Base-by-base conservation (phyloP, 768 basidiomycete species). In the Leccinum ochraceum region DNA sequence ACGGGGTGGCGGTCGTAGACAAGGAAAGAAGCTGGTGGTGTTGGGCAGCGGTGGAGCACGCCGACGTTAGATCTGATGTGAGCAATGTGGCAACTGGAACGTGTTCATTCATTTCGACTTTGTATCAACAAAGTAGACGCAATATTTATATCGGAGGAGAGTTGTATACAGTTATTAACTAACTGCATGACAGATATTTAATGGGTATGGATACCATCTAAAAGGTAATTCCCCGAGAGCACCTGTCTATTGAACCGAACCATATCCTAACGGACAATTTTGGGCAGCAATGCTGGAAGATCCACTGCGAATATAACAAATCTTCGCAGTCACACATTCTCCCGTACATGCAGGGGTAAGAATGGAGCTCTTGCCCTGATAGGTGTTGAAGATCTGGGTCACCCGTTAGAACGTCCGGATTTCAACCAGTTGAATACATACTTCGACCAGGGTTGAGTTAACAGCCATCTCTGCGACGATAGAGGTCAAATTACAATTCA, bases 281-380 rank as follows among this genome's bases (percentile, higher is more conserved):
- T 84, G 74, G 61, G 67, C 69, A 20, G 82, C 86, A 58, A 92
- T 78, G 26, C 80, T 77, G 2, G 82, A 82, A 44, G 89, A 90
- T 24, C 87, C 90, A 67, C 88, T 90, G 28, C 90, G 82, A 17
- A 90, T 87, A 65, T 90, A 90, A 68, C 88, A 91, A 48, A 92
- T 85, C 73, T 83, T 90, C 24, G 90, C 90, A 1, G 70, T 61
- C n/a, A 77, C 68, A 65, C 90, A 92, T 16, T 80, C 78, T 17
- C 81, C 85, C 0, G 81, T 84, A 71, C 90, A 92, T 13, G 84
- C 59, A 16, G 74, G 67, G 22, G 81, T 80, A 32, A 74, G 77
- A 32, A 85, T 71, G 6, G 88, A 88, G 58, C 79, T 78, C 74
- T 91, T 92, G 48, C 89, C 88, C 71, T 92, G 90, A 64, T 86